Base-by-base conservation (phyloP, 768 basidiomycete species). In the Tulasnella sp. region DNA sequence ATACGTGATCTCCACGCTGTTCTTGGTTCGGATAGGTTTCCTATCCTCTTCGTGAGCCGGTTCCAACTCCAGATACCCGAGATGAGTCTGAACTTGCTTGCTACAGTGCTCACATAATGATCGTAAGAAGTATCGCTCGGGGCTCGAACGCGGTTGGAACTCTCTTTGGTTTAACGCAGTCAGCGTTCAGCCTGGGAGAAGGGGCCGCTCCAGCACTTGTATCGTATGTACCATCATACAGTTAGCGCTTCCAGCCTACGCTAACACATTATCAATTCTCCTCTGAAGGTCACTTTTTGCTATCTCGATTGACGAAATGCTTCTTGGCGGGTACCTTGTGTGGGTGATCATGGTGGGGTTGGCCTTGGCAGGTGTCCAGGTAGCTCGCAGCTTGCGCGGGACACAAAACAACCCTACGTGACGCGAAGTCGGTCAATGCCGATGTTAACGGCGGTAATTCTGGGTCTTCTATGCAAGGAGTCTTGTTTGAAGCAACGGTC, bases 291-390 rank as follows among this genome's bases (percentile, higher is more conserved):
- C 44, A 2, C 44, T 80, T 40, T 73, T 72, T 72, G 72, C 74
- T 42, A 46, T 74, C 48, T 72, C 80, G n/a, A 75, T 48, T n/a
- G 75, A 77, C 16, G 34, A 31, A 74, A 72, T 48, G 76, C 75
- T 73, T 79, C 72, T 81, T 28, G 24, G 34, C 40, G 73, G 69
- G 2, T 40, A 50, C 34, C 37, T 79, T 16, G 72, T 73, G 0
- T 80, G 78, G 81, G 28, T 77, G 12, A 60, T 82, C 50, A 81
- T 72, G 41, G 12, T 81, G 37, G 34, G 22, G 28, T 24, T 81
- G 28, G 72, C 31, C 41, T 34, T 69, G 54, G 20, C 8, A 7
- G 64, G 64, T 6, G 28, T 69, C 11, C 64, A 69, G 5, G 14
- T 16, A 1, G 64, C 64, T 69, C 64, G 64, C 64, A 69, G 31